A percentile compares a stretch with the other conserved stretches of the same genome.
phyloP scores from a whole-genome alignment of 805 yeast genomes.

The Kuraishia cidri region DNA sequence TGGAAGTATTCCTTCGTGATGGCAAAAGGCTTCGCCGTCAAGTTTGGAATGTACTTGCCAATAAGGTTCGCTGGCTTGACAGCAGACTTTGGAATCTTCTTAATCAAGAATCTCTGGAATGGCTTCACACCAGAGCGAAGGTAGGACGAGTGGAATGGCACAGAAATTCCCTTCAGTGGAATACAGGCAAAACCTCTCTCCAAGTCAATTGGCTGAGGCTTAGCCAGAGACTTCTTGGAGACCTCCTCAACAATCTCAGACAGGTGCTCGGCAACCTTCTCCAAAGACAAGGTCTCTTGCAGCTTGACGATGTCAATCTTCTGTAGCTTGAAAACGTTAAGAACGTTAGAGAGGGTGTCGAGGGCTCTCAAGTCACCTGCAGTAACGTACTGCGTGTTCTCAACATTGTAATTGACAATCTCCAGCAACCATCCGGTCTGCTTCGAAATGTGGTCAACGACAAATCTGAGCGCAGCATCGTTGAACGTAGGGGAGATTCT shows the following conservation, averaged over 20 bases:
- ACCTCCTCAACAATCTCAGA: slow-evolving; percentile 83
- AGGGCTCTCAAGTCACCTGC: slow-evolving; percentile 98
- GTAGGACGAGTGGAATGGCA: slow-evolving; percentile 99
- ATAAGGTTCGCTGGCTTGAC: slow-evolving; percentile 90
- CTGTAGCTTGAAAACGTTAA: slow-evolving; percentile 88
- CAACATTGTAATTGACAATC: slow-evolving; percentile 97
- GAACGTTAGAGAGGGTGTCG: slow-evolving; percentile 86
- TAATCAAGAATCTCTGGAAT: slow-evolving; percentile 93
- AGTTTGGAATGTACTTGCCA: slow-evolving; percentile 95
- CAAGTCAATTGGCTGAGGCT: slow-evolving; percentile 94
- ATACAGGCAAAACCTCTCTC: slow-evolving; percentile 98
- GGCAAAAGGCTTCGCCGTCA: slow-evolving; percentile 96
- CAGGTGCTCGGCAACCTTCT: slow-evolving; percentile 83
- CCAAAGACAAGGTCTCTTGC: slow-evolving; percentile 74
- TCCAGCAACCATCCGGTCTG: slow-evolving; percentile 92
- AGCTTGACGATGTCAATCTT: slow-evolving; percentile 88
- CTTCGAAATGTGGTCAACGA: slow-evolving; percentile 77
- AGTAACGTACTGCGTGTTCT: slow-evolving; percentile 95
- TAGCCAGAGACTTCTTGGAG: slow-evolving; percentile 69
- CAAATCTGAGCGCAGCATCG: slow-evolving; percentile 91
- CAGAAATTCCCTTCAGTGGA: slow-evolving; percentile 98
- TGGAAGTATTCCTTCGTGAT: slow-evolving; percentile 95
- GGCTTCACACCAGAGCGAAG: slow-evolving; percentile 98
- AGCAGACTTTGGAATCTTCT: slow-evolving; percentile 91
- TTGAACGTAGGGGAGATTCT: slow-evolving; percentile 83